Conservation (phyloP, 2,329 filamentous ascomycete genomes). For the Sclerotiophoma versabilis region DNA sequence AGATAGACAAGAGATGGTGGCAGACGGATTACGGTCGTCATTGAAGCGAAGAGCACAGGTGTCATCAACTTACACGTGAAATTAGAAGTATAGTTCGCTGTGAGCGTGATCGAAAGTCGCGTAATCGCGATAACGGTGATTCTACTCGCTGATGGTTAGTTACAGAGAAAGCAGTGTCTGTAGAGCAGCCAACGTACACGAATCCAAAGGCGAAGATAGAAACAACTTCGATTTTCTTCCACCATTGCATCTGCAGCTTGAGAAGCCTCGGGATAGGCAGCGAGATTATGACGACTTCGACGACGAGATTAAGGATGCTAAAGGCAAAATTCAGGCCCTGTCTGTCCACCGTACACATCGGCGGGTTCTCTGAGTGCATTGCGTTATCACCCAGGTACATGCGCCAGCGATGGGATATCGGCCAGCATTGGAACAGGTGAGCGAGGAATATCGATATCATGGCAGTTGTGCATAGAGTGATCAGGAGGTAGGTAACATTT, state of each 20-base stretch:
- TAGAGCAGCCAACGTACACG: not conserved
- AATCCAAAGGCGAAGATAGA: constrained; percentile 1
- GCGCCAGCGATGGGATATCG: not conserved
- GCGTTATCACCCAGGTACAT: not conserved
- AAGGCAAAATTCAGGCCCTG: not conserved
- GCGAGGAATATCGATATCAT: not conserved
- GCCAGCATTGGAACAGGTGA: not conserved
- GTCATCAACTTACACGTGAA: not conserved
- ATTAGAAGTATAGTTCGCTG: not conserved
- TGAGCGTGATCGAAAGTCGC: not conserved
- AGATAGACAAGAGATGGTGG: not conserved
- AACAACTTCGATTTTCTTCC: not conserved
- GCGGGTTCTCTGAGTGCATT: not conserved
- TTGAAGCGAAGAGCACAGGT: not conserved
- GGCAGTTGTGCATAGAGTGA: not conserved
- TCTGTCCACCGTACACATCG: not conserved
- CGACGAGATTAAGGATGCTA: not conserved
- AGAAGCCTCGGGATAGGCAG: constrained; percentile 1
- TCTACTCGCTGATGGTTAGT: not conserved
- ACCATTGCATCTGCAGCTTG: not conserved
- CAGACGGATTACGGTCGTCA: not conserved
- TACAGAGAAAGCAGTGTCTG: not conserved
- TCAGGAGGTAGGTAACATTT: not conserved
- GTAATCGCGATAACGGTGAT: not conserved
- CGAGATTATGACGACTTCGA: not conserved